A percentile compares a stretch with the other conserved stretches of the same genome.
Evolutionary conservation across 2,329 filamentous ascomycete genomes (phyloP).

Genomic region (Aspergillus candidus): DNA sequence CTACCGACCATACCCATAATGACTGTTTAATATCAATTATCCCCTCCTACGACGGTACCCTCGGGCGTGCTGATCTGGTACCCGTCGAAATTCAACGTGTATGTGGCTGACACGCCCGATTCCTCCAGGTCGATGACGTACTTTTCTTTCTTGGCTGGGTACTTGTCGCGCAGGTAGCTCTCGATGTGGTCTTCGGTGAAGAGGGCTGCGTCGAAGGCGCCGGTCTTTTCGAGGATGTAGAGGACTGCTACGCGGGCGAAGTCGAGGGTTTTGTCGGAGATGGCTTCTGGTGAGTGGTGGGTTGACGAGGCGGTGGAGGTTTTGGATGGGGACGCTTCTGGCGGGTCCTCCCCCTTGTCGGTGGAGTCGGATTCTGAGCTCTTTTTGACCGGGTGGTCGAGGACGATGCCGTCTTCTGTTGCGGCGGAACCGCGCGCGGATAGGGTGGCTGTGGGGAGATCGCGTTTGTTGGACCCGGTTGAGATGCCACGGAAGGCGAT

Average conservation of each 20-base stretch:
- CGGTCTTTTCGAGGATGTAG: constrained; percentile 33
- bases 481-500: constrained; percentile 67
- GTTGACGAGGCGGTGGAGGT: constrained; percentile 15
- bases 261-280: constrained; percentile 22
- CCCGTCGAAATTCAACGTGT: constrained; percentile 31
- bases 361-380: background rate
- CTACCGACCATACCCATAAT: background rate
- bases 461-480: constrained; percentile 21
- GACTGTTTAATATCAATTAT: too few species aligned
- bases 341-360: constrained; percentile 11
- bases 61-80: constrained; percentile 30
- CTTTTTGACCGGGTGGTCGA: constrained; percentile 16
- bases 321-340: constrained; percentile 21
- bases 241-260: constrained; percentile 39
- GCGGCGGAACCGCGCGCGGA: constrained; percentile 21
- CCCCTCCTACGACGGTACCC: constrained; percentile 24
- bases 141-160: constrained; percentile 15
- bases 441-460: constrained; percentile 14
- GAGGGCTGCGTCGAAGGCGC: constrained; percentile 24
- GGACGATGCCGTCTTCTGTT: constrained; percentile 35
- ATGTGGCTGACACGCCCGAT: constrained; percentile 20
- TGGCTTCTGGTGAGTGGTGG: constrained; percentile 5
- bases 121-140: constrained; percentile 19
- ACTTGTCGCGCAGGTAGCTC: constrained; percentile 24
- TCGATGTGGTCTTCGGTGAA: constrained; percentile 26